Percentiles rank a stretch among this genome's conserved stretches.
Evolutionary conservation across 352 stramenopile genomes (phyloP).

Genomic region (Pseudoperonospora humuli): DNA sequence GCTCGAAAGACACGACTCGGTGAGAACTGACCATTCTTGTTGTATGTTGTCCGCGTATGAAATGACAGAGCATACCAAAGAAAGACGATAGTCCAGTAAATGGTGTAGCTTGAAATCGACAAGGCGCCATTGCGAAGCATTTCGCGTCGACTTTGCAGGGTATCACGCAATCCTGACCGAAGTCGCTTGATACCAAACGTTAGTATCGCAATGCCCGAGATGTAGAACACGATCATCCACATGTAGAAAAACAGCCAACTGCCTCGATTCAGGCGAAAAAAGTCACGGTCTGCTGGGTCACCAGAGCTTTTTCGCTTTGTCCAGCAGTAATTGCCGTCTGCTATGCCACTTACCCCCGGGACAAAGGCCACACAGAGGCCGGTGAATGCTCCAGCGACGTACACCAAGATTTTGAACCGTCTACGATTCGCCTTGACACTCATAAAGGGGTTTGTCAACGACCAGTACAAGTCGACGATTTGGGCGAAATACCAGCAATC

Average conservation of each 20-base stretch:
- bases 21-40: constrained; percentile 27
- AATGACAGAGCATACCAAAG: constrained; percentile 73
- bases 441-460: constrained; percentile 81
- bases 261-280: constrained; percentile 60
- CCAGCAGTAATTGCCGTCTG: constrained; percentile 77
- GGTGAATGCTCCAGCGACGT: constrained; percentile 27
- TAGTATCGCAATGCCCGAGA: constrained; percentile 63
- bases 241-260: constrained; percentile 79
- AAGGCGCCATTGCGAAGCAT: constrained; percentile 75
- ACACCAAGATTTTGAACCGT: constrained; percentile 61
- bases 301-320: constrained; percentile 38
- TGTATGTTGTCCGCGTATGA: constrained; percentile 39
- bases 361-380: constrained; percentile 36
- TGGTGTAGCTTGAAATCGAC: constrained; percentile 76
- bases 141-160: constrained; percentile 60
- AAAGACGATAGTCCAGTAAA: constrained; percentile 81
- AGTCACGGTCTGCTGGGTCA: constrained; percentile 35
- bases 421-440: constrained; percentile 58
- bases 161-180: constrained; percentile 59
- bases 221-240: constrained; percentile 82
- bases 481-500: constrained; percentile 81
- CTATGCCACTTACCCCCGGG: constrained; percentile 38
- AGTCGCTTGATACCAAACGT: constrained; percentile 57
- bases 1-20: constrained; percentile 53
- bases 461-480: constrained; percentile 66